phyloP scores from a whole-genome alignment of 139 green algal genomes.

The Yamagishiella unicocca region DNA sequence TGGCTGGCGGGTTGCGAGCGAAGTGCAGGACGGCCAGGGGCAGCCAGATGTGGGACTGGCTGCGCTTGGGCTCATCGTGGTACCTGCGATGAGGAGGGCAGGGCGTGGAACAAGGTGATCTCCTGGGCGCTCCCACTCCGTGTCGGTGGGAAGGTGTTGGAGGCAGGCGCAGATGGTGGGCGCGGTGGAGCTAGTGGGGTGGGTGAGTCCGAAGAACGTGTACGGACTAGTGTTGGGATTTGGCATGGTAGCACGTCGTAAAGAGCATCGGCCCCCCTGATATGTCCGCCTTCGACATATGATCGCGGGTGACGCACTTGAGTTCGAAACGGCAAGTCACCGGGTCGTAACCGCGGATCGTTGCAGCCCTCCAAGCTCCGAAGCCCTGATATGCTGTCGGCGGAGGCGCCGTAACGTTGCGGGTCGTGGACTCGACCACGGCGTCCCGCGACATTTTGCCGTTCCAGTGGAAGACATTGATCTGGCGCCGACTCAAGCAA shows the following conservation, averaged over 20 bases:
- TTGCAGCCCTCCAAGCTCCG: conserved; percentile 17
- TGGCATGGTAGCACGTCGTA: no score
- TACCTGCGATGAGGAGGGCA: conserved; percentile 23
- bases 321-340: conserved; percentile 3
- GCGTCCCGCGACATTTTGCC: background rate
- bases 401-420: background rate
- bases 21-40: conserved; percentile 18
- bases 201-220: no score
- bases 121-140: no score
- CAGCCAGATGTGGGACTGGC: conserved; percentile 22
- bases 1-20: conserved; percentile 30
- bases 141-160: no score
- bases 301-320: conserved; percentile 2
- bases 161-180: no score
- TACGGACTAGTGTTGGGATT: no score
- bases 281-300: no score
- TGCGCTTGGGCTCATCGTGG: conserved; percentile 39
- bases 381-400: conserved; percentile 1
- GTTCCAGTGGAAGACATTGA: conserved; percentile 33
- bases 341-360: conserved; percentile 12
- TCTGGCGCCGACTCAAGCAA: background rate
- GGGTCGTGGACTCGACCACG: no score
- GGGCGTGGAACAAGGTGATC: no score
- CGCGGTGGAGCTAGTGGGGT: no score
- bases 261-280: no score